Evolutionary conservation across 2,329 filamentous ascomycete genomes (phyloP), one percentile per base, ranked within the genome.

Genomic region (Cladosporium sp.): DNA sequence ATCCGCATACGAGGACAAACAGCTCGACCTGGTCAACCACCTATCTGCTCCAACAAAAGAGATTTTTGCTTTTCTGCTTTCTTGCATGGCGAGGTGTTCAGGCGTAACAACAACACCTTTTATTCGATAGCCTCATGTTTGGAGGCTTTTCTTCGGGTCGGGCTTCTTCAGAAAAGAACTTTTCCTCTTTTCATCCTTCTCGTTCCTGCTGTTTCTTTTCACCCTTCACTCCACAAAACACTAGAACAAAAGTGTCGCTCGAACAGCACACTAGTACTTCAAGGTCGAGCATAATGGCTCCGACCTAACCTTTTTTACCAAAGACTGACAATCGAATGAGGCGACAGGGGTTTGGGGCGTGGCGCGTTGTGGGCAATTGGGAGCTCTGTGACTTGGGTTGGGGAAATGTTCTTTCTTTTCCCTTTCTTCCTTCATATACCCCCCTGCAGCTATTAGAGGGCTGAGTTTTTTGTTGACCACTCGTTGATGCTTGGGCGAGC

Each of bases 51-150:
- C 40, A 45, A 25, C 50, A 59, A 51, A 52, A 51, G 37, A 58
- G 40, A 45, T 38, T 55, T 55, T 38, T 47, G 34, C 38, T 60
- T 34, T 62, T 65, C 63, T 60, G 47, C 45, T 61, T 60, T 60
- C 54, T 47, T 64, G 67, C 67, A 70, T 70, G 67, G 67, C 67
- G 67, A 62, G 67, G 67, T 61, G 67, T 68, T 67, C 55, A 54
- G 63, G 67, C 59, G 62, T 64, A 64, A 20, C 22, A 6, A 42
- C 39, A 34, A 30, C 25, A 43, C 40, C 37, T 45, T 51, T 51
- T 45, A 25, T 30, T 51, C 49, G 51, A 57, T 51, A 59, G 57
- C 62, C 60, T 63, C 60, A 52, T 51, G 59, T 58, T 60, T 63
- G 62, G 63, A 59, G 63, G 58, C 63, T 61, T 62, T 42, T 17